Evolutionary conservation across 1,139 yeast genomes (phyloP).

Genomic region (Kodamaea plutei): DNA sequence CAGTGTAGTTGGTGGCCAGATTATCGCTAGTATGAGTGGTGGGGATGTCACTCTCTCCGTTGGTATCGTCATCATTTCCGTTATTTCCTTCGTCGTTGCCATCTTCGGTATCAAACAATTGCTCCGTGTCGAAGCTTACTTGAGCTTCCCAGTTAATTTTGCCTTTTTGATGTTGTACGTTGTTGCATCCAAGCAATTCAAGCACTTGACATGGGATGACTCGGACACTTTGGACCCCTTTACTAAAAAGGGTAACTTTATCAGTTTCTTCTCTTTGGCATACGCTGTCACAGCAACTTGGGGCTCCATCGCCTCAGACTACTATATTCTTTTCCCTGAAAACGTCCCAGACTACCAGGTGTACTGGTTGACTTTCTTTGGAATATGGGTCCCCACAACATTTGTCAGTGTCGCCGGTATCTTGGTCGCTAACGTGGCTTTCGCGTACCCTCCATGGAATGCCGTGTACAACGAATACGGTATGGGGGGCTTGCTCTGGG

Average conservation of each 20-base stretch:
- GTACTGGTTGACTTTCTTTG: conserved; percentile 61
- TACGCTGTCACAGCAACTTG: conserved; percentile 85
- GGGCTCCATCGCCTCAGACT: conserved; percentile 87
- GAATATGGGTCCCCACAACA: conserved; percentile 67
- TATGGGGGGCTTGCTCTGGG: conserved; percentile 72
- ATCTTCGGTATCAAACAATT: conserved; percentile 74
- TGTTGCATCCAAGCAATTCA: conserved; percentile 55
- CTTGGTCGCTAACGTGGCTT: conserved; percentile 68
- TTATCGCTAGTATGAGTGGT: conserved; percentile 59
- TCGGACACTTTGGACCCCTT: conserved; percentile 35
- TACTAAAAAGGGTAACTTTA: conserved; percentile 57
- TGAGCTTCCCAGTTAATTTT: conserved; percentile 67
- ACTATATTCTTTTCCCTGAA: conserved; percentile 80
- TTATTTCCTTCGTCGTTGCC: conserved; percentile 61
- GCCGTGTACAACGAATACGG: conserved; percentile 57
- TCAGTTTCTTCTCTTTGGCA: conserved; percentile 68
- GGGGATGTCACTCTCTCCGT: conserved; percentile 63
- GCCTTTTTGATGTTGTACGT: conserved; percentile 69
- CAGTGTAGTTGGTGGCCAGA: conserved; percentile 83
- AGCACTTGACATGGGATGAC: conserved; percentile 33
- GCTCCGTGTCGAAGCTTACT: conserved; percentile 60
- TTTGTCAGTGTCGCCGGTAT: conserved; percentile 76
- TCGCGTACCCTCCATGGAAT: conserved; percentile 56
- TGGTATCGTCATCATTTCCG: conserved; percentile 69
- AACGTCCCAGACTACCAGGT: conserved; percentile 54